These are phyloP conservation scores for Cerioporus squamosus DNA, from an alignment of 1,284 basidiomycete genomes.

Conservation along the genomic window DNA sequence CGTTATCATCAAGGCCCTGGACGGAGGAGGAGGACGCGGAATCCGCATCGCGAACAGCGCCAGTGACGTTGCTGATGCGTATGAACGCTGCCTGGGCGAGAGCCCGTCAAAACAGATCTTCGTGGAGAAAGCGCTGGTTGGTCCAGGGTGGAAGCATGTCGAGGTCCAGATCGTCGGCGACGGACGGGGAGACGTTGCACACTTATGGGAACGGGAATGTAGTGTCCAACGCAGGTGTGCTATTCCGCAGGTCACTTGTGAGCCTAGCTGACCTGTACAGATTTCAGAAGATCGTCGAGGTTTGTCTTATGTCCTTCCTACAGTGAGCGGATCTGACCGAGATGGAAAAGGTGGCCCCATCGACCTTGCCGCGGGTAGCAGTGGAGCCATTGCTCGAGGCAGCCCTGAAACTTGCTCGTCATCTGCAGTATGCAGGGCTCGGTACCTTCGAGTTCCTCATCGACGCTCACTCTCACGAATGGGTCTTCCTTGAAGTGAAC, in stretches of 20 bases:
- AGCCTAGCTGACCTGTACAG: conserved; percentile 3
- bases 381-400: conserved; percentile 16
- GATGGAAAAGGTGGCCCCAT: conserved; percentile 15
- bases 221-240: conserved; percentile 21
- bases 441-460: conserved; percentile 25
- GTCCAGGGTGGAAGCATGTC: conserved; percentile 21
- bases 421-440: conserved; percentile 14
- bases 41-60: conserved; percentile 42
- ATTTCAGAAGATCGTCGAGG: conserved; percentile 24
- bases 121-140: conserved; percentile 41
- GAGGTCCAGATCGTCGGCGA: conserved; percentile 24
- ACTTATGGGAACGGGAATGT: conserved; percentile 24
- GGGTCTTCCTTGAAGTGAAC: conserved; percentile 25
- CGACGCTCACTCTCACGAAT: conserved; percentile 8
- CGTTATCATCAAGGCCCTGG: conserved; percentile 58
- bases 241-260: not conserved
- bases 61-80: conserved; percentile 42
- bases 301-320: not conserved
- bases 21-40: conserved; percentile 61
- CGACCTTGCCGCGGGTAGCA: conserved; percentile 2
- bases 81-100: conserved; percentile 46
- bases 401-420: conserved; percentile 19
- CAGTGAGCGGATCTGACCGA: not conserved
- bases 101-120: conserved; percentile 44
- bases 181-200: conserved; percentile 6